Conservation (phyloP, 2,329 filamentous ascomycete genomes). For the Diaporthe aspalathi region DNA sequence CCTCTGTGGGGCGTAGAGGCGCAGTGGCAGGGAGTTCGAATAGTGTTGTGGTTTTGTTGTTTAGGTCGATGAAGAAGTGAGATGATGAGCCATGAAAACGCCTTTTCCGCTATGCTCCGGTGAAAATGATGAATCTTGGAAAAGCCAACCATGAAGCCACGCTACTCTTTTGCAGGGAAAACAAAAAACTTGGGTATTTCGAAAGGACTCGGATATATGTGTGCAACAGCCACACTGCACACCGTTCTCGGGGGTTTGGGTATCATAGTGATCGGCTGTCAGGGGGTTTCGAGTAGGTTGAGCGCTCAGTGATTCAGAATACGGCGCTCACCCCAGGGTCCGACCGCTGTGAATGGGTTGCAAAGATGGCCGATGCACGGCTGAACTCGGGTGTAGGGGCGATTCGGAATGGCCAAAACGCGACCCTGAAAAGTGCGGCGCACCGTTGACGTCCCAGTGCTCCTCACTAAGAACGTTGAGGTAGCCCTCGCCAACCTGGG, state of each 20-base stretch:
- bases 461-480: slow-evolving; percentile 88
- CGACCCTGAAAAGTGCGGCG: slow-evolving; percentile 52
- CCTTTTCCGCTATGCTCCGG: slow-evolving; percentile 38
- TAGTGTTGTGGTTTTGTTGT: slow-evolving; percentile 13
- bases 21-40: slow-evolving; percentile 8
- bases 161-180: slow-evolving; percentile 15
- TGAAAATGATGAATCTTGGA: slow-evolving; percentile 35
- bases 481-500: slow-evolving; percentile 88
- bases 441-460: slow-evolving; percentile 63
- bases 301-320: slow-evolving; percentile 20
- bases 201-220: slow-evolving; percentile 30
- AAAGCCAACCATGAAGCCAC: slow-evolving; percentile 32
- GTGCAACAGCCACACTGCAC: slow-evolving; percentile 16
- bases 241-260: slow-evolving; percentile 10
- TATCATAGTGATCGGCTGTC: slow-evolving; percentile 38
- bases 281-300: not conserved
- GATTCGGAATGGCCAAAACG: slow-evolving; percentile 52
- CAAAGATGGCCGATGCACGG: slow-evolving; percentile 46
- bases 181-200: slow-evolving; percentile 24
- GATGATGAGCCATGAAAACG: slow-evolving; percentile 34
- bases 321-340: slow-evolving; percentile 56
- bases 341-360: slow-evolving; percentile 66
- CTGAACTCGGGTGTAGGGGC: slow-evolving; percentile 51
- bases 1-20: not conserved
- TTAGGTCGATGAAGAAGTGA: slow-evolving; percentile 9